Evolutionary conservation across 176 grass and related monocot species (phyloP).

Genomic region (Zea luxurians): DNA sequence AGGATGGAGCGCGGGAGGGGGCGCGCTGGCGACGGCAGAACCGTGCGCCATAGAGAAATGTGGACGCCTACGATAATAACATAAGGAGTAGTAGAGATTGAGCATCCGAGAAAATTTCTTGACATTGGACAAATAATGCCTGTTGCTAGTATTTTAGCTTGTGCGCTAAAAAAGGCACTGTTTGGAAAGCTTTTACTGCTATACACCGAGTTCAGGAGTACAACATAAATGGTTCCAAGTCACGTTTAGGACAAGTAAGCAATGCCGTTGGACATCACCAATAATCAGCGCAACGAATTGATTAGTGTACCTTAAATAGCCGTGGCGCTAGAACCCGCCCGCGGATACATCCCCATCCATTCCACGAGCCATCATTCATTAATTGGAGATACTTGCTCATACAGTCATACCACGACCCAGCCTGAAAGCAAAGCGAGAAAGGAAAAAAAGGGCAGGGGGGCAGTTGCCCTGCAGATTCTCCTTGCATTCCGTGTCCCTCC

Average conservation of each 20-base stretch:
- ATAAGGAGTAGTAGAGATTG: too few relatives aligned
- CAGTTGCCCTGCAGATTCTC: background rate
- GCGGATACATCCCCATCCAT: slow-evolving; percentile 7
- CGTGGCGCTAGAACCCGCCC: slow-evolving; percentile 7
- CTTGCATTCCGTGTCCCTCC: background rate
- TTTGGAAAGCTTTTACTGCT: background rate
- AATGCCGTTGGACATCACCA: background rate
- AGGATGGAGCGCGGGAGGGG: too few relatives aligned
- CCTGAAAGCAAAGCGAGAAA: background rate
- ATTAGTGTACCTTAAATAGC: background rate
- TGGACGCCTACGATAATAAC: too few relatives aligned
- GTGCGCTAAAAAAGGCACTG: background rate
- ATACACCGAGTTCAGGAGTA: too few relatives aligned
- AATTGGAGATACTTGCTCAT: background rate
- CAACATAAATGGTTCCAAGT: background rate
- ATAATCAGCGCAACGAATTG: background rate
- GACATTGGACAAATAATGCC: too few relatives aligned
- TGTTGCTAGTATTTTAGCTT: too few relatives aligned
- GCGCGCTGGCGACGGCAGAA: too few relatives aligned
- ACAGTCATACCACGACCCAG: background rate
- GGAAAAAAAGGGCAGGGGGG: background rate
- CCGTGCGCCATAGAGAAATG: too few relatives aligned
- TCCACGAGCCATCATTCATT: background rate
- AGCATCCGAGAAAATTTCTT: too few relatives aligned
- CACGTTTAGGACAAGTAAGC: background rate